Evolutionary conservation across 73 alveolate genomes (phyloP).

Genomic region (Blepharisma japonicum): DNA sequence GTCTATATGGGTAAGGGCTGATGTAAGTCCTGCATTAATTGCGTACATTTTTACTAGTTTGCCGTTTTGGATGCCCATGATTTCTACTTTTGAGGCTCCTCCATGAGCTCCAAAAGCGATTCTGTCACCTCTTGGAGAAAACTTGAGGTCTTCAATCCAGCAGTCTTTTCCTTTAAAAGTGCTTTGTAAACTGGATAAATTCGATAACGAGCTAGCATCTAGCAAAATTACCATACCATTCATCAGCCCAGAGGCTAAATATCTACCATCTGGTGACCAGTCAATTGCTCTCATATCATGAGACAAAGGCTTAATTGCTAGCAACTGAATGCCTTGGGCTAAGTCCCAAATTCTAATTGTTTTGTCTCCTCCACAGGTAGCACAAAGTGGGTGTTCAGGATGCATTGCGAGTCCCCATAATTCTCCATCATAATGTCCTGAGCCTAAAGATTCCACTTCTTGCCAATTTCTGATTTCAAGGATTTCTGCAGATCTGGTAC

Average conservation of each 20-base stretch:
- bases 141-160: conserved; percentile 96
- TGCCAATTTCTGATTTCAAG: conserved; percentile 62
- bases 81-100: conserved; percentile 88
- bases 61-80: conserved; percentile 66
- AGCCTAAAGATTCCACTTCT: conserved; percentile 57
- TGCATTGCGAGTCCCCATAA: conserved; percentile 95
- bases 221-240: conserved; percentile 79
- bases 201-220: conserved; percentile 63
- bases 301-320: conserved; percentile 71
- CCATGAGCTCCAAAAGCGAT: conserved; percentile 98
- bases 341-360: conserved; percentile 94
- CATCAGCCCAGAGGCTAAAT: conserved; percentile 80
- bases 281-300: conserved; percentile 92
- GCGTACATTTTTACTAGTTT: conserved; percentile 56
- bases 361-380: conserved; percentile 97
- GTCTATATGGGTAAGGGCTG: conserved; percentile 94
- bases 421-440: conserved; percentile 97
- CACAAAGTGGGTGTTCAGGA: conserved; percentile 76
- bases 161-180: conserved; percentile 63
- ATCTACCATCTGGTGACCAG: conserved; percentile 90
- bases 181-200: conserved; percentile 64
- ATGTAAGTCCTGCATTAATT: conserved; percentile 84
- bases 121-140: conserved; percentile 77
- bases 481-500: conserved; percentile 95
- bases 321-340: conserved; percentile 63